Conservation (phyloP, 208 protist species). For the Phytomonas sp. region DNA sequence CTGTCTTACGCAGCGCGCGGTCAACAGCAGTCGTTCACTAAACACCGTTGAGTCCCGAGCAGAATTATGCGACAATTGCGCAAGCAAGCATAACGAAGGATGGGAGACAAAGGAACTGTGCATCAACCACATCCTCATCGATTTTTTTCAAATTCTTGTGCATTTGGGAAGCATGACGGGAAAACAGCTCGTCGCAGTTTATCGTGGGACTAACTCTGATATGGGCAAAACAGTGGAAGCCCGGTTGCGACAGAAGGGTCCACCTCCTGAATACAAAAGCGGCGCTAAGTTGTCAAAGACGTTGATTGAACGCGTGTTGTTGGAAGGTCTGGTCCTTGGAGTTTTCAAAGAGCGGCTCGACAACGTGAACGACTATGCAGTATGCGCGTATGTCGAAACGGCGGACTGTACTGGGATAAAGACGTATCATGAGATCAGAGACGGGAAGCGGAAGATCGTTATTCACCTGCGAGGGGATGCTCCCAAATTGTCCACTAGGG, state of each 20-base stretch:
- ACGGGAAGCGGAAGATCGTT: conserved; percentile 18
- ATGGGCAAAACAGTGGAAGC: conserved; percentile 66
- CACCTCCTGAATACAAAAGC: conserved; percentile 75
- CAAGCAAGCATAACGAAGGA: conserved; percentile 41
- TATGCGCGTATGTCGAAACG: conserved; percentile 56
- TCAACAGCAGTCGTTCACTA: conserved; percentile 11
- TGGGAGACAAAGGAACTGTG: conserved; percentile 41
- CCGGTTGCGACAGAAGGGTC: conserved; percentile 64
- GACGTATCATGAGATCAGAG: conserved; percentile 21
- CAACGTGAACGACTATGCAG: conserved; percentile 55
- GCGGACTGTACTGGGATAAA: conserved; percentile 32
- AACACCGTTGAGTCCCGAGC: conserved; percentile 6
- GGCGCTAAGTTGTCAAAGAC: conserved; percentile 35
- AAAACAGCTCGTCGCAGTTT: conserved; percentile 77
- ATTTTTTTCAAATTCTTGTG: conserved; percentile 52
- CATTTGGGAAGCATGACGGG: conserved; percentile 66
- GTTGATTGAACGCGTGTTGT: conserved; percentile 61
- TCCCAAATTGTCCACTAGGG: neutral
- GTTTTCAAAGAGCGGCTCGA: conserved; percentile 73
- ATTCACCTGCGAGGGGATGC: conserved; percentile 36
- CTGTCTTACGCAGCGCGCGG: conserved; percentile 38
- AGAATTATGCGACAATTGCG: conserved; percentile 81
- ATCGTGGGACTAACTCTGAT: conserved; percentile 52
- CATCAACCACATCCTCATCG: conserved; percentile 42
- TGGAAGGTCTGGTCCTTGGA: conserved; percentile 54